Base-by-base conservation (phyloP, 495 filamentous ascomycete genomes). In the Penicillium cinerascens region DNA sequence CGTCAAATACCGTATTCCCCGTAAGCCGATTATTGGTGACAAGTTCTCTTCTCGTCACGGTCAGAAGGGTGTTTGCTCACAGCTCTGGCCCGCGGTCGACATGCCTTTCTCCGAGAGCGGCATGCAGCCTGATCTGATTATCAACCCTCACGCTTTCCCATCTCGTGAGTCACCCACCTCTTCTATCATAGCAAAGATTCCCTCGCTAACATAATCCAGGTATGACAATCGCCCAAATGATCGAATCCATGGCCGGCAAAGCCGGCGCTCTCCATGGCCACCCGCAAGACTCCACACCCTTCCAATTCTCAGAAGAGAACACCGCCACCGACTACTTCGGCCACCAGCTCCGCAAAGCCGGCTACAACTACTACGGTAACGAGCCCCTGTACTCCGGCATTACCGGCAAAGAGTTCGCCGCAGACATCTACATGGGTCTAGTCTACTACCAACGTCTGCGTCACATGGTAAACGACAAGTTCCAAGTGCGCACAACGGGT, bases 391-490 rank as follows among this genome's bases (percentile, higher is more conserved):
- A 98, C 73, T 88, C 83, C 37, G 93, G 93, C 13, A 92, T 98
- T 67, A 97, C 93, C 0, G 93, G 93, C 52, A 84, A 92, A 60
- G 93, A 97, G 70, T 84, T 98, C 17, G 82, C 85, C 21, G 92
- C 90, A 8, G 93, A 98, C 70, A 98, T 98, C 66, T 98, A 95
- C 73, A 84, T 97, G 54, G 93, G 93, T 21, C 82, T 96, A 44
- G 93, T 98, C 51, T 96, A 96, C 77, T 98, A 98, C 79, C 93
- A 98, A 68, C 86, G 93, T 64, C 78, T 98, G 44, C 80, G 93
- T 64, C 93, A 98, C 83, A 98, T 98, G 93, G 93, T 98, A 18
- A 96, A 96, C 78, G 93, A 98, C 70, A 98, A 98, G 71, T 98
- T 90, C 82, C 93, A 98, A 71, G 93, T 97, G 51, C 84, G 93